These are phyloP conservation scores for Colletotrichum cordylinicola DNA, from an alignment of 2,329 filamentous ascomycete genomes.

Conservation along the genomic window DNA sequence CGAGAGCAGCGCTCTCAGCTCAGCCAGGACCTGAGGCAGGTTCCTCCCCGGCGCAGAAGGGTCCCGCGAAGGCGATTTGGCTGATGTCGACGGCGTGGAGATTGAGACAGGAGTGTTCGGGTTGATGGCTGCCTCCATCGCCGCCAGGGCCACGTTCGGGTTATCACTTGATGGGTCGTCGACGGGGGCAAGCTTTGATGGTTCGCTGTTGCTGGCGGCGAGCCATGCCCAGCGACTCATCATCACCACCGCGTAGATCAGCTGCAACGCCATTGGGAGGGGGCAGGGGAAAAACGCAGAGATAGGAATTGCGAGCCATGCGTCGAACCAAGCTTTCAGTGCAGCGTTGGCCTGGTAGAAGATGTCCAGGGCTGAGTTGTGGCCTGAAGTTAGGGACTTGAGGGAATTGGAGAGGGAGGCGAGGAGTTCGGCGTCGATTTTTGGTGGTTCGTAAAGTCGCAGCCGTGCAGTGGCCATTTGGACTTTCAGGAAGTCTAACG, in stretches of 20 bases:
- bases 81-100: background rate
- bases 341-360: slow-evolving; percentile 56
- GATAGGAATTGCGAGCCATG: slow-evolving; percentile 50
- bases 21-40: slow-evolving; percentile 44
- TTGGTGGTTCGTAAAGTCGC: slow-evolving; percentile 53
- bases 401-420: slow-evolving; percentile 49
- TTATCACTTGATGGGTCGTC: background rate
- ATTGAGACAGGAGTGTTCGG: background rate
- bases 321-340: slow-evolving; percentile 54
- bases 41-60: slow-evolving; percentile 11
- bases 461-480: slow-evolving; percentile 47
- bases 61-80: background rate
- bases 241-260: slow-evolving; percentile 57
- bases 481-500: slow-evolving; percentile 41
- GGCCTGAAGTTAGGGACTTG: slow-evolving; percentile 38
- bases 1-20: slow-evolving; percentile 45
- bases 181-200: background rate
- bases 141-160: background rate
- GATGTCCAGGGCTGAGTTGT: slow-evolving; percentile 50
- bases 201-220: slow-evolving; percentile 28
- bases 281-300: slow-evolving; percentile 50
- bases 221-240: slow-evolving; percentile 57
- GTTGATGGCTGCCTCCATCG: slow-evolving; percentile 9
- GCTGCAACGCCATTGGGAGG: slow-evolving; percentile 47
- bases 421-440: slow-evolving; percentile 45